These are phyloP conservation scores for Saccharum spontaneum DNA, from an alignment of 176 grass and related monocot species.

Conservation along the genomic window DNA sequence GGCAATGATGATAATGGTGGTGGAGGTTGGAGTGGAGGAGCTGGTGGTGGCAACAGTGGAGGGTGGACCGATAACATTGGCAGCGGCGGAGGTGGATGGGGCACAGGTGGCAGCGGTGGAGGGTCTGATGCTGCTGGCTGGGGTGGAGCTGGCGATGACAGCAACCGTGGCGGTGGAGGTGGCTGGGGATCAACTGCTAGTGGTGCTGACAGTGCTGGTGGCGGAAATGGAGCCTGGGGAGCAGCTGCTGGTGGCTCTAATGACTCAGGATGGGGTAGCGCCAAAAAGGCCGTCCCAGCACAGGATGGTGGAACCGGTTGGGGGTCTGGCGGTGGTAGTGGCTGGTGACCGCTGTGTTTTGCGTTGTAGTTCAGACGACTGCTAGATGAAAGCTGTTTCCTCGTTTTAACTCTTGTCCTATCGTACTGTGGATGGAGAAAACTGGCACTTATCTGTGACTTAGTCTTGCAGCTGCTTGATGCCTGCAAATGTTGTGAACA, in stretches of 20 bases:
- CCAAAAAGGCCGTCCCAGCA: conserved; percentile 47
- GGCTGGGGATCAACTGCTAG: neutral
- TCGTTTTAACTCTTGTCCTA: neutral
- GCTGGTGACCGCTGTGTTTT: neutral
- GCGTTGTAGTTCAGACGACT: neutral
- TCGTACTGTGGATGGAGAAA: neutral
- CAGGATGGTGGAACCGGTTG: conserved; percentile 47
- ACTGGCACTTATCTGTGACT: neutral
- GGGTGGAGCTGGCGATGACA: conserved; percentile 13
- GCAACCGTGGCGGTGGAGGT: conserved; percentile 6
- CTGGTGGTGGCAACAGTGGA: conserved; percentile 36
- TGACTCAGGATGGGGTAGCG: conserved; percentile 40
- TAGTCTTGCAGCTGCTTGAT: neutral
- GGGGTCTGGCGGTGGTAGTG: conserved; percentile 33
- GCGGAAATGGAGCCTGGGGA: neutral
- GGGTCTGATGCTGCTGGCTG: conserved; percentile 36
- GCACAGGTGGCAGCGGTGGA: conserved; percentile 25
- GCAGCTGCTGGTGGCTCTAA: neutral
- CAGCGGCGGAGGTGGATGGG: conserved; percentile 44
- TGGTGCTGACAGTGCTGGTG: neutral
- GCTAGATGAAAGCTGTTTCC: neutral
- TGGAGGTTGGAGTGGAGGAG: conserved; percentile 34
- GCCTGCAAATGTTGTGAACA: neutral
- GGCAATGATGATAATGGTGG: conserved; percentile 43
- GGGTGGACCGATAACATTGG: conserved; percentile 48